Evolutionary conservation across 805 yeast genomes (phyloP).

Genomic region (Tetrapisispora taiwanensis): DNA sequence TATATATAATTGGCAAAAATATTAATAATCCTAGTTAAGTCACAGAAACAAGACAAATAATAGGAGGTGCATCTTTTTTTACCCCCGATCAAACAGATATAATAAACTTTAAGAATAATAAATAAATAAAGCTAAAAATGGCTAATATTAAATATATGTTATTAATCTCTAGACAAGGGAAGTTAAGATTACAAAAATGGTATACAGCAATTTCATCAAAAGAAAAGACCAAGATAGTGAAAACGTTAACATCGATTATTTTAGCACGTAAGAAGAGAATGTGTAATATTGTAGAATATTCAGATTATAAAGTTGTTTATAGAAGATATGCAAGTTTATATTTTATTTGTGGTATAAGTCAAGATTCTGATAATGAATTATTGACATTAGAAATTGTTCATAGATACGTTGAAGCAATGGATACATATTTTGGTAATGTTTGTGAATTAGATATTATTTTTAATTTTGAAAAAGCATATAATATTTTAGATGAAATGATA

Average conservation of each 20-base stretch:
- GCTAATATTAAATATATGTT: constrained; percentile 58
- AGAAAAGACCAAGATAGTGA: constrained; percentile 72
- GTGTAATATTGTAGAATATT: constrained; percentile 89
- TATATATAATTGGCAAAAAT: too few species aligned
- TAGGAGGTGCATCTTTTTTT: too few species aligned
- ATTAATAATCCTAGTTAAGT: too few species aligned
- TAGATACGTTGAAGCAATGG: constrained; percentile 94
- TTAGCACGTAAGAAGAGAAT: constrained; percentile 81
- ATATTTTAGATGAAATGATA: constrained; percentile 79
- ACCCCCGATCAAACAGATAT: too few species aligned
- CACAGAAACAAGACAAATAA: too few species aligned
- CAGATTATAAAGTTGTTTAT: constrained; percentile 68
- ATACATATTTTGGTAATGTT: constrained; percentile 87
- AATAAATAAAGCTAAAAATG: too few species aligned
- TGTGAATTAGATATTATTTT: constrained; percentile 95
- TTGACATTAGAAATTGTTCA: constrained; percentile 79
- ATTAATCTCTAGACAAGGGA: constrained; percentile 87
- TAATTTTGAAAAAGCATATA: constrained; percentile 89
- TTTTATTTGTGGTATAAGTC: constrained; percentile 67
- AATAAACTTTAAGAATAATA: too few species aligned
- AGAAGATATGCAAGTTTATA: constrained; percentile 89
- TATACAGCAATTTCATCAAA: constrained; percentile 72
- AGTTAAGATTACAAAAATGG: constrained; percentile 90
- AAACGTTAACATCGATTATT: constrained; percentile 79
- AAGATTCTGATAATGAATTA: constrained; percentile 60